phyloP scores from a whole-genome alignment of 2,329 filamentous ascomycete species.

The Colletotrichum sp. region DNA sequence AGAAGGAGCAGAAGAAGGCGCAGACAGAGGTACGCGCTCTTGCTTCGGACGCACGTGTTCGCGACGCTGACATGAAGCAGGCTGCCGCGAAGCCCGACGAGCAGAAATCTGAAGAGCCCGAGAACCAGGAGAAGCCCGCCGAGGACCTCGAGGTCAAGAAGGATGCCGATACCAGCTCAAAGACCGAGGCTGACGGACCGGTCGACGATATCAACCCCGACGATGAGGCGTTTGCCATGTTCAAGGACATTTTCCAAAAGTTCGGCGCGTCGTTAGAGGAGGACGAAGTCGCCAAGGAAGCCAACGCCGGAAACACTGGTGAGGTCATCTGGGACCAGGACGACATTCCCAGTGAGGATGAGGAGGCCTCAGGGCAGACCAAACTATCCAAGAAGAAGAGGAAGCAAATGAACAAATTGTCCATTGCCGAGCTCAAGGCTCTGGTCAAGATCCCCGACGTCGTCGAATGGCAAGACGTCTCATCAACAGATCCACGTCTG shows the following conservation, averaged over 20 bases:
- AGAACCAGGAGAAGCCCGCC: slow-evolving; percentile 28
- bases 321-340: slow-evolving; percentile 85
- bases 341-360: slow-evolving; percentile 85
- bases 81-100: slow-evolving; percentile 22
- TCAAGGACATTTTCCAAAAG: slow-evolving; percentile 80
- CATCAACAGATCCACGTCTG: slow-evolving; percentile 84
- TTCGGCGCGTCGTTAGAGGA: slow-evolving; percentile 73
- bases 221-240: slow-evolving; percentile 83
- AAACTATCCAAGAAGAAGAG: slow-evolving; percentile 94
- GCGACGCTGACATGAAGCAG: slow-evolving; percentile 2
- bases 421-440: slow-evolving; percentile 93
- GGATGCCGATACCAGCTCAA: slow-evolving; percentile 37
- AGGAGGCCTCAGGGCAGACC: slow-evolving; percentile 66
- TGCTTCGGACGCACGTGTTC: too few species aligned
- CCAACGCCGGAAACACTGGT: slow-evolving; percentile 76
- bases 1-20: slow-evolving; percentile 86
- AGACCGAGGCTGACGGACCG: slow-evolving; percentile 48
- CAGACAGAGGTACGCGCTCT: slow-evolving; percentile 54
- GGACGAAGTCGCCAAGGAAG: slow-evolving; percentile 68
- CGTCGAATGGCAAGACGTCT: slow-evolving; percentile 97
- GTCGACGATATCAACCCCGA: slow-evolving; percentile 71
- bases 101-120: slow-evolving; percentile 32
- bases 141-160: slow-evolving; percentile 50
- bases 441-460: slow-evolving; percentile 90
- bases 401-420: slow-evolving; percentile 90